phyloP scores from a whole-genome alignment of 2,329 filamentous ascomycete species.

The Metarhizium album region DNA sequence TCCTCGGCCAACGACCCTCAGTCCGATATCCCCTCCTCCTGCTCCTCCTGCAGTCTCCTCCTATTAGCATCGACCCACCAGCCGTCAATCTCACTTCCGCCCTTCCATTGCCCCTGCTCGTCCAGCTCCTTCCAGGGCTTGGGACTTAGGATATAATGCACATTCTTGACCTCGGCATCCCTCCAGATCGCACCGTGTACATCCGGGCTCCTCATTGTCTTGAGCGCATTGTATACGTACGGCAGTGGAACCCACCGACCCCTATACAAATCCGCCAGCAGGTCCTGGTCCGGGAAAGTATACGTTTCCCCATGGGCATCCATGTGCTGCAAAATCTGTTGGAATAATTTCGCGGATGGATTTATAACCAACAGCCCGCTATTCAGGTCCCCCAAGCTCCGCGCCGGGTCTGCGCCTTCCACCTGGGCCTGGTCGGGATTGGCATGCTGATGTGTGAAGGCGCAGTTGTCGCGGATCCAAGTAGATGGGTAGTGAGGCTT shows the following conservation, averaged over 20 bases:
- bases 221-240: constrained; percentile 52
- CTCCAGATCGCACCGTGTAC: constrained; percentile 47
- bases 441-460: constrained; percentile 43
- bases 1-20: too few relatives aligned
- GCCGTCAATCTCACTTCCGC: constrained; percentile 36
- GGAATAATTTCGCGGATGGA: constrained; percentile 36
- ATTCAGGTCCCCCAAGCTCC: constrained; percentile 33
- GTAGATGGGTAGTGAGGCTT: constrained; percentile 68
- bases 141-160: constrained; percentile 50
- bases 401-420: constrained; percentile 30
- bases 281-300: constrained; percentile 49
- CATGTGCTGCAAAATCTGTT: constrained; percentile 40
- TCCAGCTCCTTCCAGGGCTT: constrained; percentile 51
- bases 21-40: constrained; percentile 22
- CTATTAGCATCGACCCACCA: constrained; percentile 46
- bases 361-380: constrained; percentile 47
- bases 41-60: constrained; percentile 31
- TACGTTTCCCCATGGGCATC: constrained; percentile 33
- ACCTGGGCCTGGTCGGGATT: constrained; percentile 36
- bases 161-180: constrained; percentile 47
- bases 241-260: constrained; percentile 47
- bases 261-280: constrained; percentile 44
- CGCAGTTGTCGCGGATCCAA: constrained; percentile 51
- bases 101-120: constrained; percentile 30
- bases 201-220: constrained; percentile 42